Percentiles rank a stretch among this genome's conserved stretches.
phyloP scores from a whole-genome alignment of 2,329 filamentous ascomycete species.

The Fusarium staphyleae region DNA sequence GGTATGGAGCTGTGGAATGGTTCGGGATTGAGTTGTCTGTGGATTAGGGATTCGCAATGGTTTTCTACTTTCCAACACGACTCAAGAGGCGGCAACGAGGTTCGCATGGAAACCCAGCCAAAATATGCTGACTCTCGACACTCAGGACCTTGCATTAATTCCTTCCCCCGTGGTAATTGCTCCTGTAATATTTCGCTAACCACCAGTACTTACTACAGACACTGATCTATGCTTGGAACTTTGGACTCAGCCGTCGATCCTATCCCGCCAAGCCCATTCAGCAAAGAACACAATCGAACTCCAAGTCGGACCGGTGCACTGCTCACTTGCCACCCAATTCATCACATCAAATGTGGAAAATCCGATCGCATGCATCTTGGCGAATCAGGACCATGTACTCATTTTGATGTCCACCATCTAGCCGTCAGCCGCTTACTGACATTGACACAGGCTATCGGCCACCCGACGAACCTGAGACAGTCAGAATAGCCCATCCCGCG shows the following conservation, averaged over 20 bases:
- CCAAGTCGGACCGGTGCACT: conserved; percentile 5
- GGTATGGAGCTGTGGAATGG: neutral
- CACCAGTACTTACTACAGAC: conserved; percentile 1
- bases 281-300: conserved; percentile 8
- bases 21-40: neutral
- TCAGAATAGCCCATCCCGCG: neutral
- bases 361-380: conserved; percentile 4
- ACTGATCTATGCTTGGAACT: neutral
- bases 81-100: neutral
- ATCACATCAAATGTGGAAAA: conserved; percentile 7
- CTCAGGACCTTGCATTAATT: neutral
- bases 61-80: neutral
- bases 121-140: neutral
- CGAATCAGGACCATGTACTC: neutral
- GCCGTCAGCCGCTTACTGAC: neutral
- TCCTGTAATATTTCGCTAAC: neutral
- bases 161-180: neutral
- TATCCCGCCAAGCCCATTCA: conserved; percentile 4
- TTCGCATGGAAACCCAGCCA: neutral
- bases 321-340: conserved; percentile 1
- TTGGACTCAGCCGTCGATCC: neutral
- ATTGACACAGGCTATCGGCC: conserved; percentile 1
- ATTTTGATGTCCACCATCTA: neutral
- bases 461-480: neutral
- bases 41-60: neutral